Evolutionary conservation across 306 rosid species (phyloP), one percentile per base, ranked within the genome.

Genomic region (Erythrophleum fordii): DNA sequence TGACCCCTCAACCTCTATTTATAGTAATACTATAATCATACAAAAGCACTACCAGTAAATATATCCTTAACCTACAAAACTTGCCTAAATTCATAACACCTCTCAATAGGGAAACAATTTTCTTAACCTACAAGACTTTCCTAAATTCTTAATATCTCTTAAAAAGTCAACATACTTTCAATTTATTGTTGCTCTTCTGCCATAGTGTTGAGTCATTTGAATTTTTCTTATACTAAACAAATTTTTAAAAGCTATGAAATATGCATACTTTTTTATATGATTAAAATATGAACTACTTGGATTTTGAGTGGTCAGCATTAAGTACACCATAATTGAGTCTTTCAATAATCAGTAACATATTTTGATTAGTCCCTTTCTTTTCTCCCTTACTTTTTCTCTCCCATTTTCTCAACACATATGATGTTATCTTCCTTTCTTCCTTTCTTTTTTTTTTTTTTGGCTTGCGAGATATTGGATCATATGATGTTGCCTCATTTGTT

Each of bases 401-500:
- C 67, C 10, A 26, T 29, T 60, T 28, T 60, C 67, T 60, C 67
- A 28, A 28, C 37, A 60, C 65, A n/a, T 52, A 35, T 20, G 58
- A 34, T 69, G 25, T 37, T n/a, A 13, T 26, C 67, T 37, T 64
- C 31, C 20, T 34, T 81, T 68, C 26, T 75, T 74, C 52, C 51
- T 53, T 68, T 76, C 37, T n/a, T n/a, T n/a, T n/a, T n/a, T n/a
- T n/a, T n/a, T n/a, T n/a, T n/a, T n/a, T 44, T 41, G 28, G 52
- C 58, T 34, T 48, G 31, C 67, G 60, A 37, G 72, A 60, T 69
- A 46, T 74, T 59, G 11, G 16, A 79, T 65, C 79, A 45, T 72
- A 16, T 20, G 20, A 34, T 55, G 61, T 77, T 62, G 29, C 62
- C 42, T 73, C 23, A 11, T 78, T 58, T 81, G 60, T 73, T 81